Conservation (phyloP, 345 rosid genomes). For the Erucastrum elatum region DNA sequence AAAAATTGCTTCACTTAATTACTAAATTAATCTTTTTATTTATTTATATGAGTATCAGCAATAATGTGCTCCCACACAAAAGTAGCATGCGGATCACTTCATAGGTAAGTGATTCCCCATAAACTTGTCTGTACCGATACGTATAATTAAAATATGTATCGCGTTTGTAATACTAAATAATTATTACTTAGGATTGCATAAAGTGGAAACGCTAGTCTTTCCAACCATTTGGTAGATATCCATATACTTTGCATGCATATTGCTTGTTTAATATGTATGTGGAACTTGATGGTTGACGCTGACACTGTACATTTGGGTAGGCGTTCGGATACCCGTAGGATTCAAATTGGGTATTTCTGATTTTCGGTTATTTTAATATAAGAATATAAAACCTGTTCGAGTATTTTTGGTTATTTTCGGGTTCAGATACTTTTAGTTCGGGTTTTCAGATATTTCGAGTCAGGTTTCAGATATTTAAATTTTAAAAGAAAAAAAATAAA, state of each 20-base stretch:
- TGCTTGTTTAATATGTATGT: background rate
- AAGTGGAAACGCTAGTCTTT: slow-evolving; percentile 15
- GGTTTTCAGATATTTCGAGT: too few species aligned
- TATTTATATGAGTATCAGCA: background rate
- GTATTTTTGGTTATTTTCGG: too few species aligned
- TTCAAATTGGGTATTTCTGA: too few species aligned
- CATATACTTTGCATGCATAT: background rate
- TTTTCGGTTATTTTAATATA: too few species aligned
- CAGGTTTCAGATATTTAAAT: too few species aligned
- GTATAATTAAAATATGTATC: too few species aligned
- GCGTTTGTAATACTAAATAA: background rate
- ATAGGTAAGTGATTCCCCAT: slow-evolving; percentile 19
- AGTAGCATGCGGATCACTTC: slow-evolving; percentile 32
- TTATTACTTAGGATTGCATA: slow-evolving; percentile 28
- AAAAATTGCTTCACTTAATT: too few species aligned
- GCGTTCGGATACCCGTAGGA: too few species aligned
- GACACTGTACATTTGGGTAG: background rate
- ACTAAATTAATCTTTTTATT: too few species aligned
- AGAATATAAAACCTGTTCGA: too few species aligned
- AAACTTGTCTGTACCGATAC: slow-evolving; percentile 8
- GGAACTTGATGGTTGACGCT: background rate
- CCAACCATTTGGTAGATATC: background rate
- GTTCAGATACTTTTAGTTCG: too few species aligned
- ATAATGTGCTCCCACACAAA: slow-evolving; percentile 16
- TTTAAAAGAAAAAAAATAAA: too few species aligned